phyloP scores from a whole-genome alignment of 495 filamentous ascomycete species.

The Sporormia fimetaria region DNA sequence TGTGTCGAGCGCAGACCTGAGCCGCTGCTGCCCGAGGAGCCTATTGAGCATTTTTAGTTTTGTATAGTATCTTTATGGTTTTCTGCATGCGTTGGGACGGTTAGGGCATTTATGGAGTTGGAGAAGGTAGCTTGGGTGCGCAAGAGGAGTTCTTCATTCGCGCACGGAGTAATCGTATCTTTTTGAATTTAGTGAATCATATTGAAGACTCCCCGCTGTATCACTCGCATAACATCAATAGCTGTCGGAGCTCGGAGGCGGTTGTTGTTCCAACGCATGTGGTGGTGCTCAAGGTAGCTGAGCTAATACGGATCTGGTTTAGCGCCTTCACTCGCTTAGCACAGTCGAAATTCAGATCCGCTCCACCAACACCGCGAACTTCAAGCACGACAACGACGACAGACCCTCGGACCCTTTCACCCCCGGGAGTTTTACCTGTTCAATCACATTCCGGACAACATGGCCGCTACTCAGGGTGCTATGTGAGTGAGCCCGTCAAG shows the following conservation, averaged over 20 bases:
- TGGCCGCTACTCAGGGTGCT: constrained; percentile 56
- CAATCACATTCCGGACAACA: constrained; percentile 35
- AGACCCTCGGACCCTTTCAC: constrained; percentile 4
- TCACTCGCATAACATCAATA: too few relatives aligned
- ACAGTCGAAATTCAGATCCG: neutral
- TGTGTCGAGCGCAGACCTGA: constrained; percentile 33
- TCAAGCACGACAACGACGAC: constrained; percentile 16
- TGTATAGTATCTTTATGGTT: neutral
- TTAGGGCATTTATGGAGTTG: too few relatives aligned
- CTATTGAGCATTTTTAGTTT: constrained; percentile 59
- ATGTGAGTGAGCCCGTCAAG: constrained; percentile 41
- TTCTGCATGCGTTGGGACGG: too few relatives aligned
- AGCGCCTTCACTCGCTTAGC: constrained; percentile 13
- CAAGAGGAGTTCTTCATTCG: too few relatives aligned
- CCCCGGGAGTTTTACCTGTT: constrained; percentile 16
- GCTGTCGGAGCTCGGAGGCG: too few relatives aligned
- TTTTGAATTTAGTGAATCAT: too few relatives aligned
- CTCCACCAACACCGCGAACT: neutral
- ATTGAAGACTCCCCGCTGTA: too few relatives aligned
- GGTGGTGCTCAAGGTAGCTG: too few relatives aligned
- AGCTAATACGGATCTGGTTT: too few relatives aligned
- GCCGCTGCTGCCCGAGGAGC: constrained; percentile 70
- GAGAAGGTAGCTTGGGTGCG: too few relatives aligned
- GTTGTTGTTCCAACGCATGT: too few relatives aligned
- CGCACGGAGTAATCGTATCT: too few relatives aligned